Base-by-base conservation (phyloP, 495 filamentous ascomycete species). In the Xylaria intraflava region DNA sequence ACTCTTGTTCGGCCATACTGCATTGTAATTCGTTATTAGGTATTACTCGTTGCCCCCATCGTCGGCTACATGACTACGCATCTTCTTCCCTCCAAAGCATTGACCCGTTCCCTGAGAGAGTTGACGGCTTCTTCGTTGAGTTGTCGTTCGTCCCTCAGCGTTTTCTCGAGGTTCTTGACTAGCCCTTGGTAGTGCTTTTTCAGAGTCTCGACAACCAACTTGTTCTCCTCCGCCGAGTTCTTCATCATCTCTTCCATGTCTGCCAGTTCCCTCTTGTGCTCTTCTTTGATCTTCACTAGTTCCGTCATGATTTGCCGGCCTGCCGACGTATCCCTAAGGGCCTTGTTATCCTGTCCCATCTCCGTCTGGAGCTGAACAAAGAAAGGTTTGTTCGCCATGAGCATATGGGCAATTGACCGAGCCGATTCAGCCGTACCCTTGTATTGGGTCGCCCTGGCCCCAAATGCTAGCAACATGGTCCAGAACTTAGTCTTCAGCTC, bases 401-500 rank as follows among this genome's bases (percentile, higher is more conserved):
- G 48, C 27, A 27, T 52, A 39, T 55, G 27, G 56, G 70, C 57
- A 23, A 73, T 58, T 1, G 51, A 19, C 26, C 48, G 27, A 6
- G 66, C 66, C 17, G 69, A 72, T 22, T 59, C 48, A 11, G 50
- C 46, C 12, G 53, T 61, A 2, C 66, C 64, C 46, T 54, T 51
- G 30, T 71, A 53, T 8, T 62, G 64, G 19, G 55, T 29, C 22
- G 60, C 60, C 20, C 55, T 51, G 14, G 64, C 62, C 8, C 65
- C 69, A 10, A 45, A 50, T 9, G 49, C 39, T 1, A 69, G 50
- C 68, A 76, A 57, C 1, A 53, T 24, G 3, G 60, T 62, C 75
- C 75, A 78, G 53, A 76, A 77, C 7, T 68, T 67, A 3, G 44
- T 38, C 23, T 60, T 66, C 16, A 78, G 64, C 48, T 77, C 62